These are phyloP conservation scores for Diaporthe destruens DNA, from an alignment of 2,329 filamentous ascomycete genomes.

Conservation along the genomic window DNA sequence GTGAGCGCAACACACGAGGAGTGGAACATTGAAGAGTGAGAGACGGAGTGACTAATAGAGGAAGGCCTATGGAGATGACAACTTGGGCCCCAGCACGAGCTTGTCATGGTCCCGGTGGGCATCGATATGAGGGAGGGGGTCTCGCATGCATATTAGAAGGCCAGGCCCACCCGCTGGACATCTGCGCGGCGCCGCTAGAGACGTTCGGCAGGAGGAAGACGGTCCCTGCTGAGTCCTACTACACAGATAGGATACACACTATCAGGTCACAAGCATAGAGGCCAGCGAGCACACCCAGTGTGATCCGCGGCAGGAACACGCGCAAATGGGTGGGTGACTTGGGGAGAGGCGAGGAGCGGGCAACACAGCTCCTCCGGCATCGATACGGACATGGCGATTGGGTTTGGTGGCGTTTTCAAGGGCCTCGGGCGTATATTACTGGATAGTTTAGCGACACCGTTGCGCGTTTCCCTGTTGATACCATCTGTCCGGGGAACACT, in stretches of 20 bases:
- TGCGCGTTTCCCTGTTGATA: constrained; percentile 11
- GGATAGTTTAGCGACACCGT: neutral
- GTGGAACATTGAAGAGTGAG: neutral
- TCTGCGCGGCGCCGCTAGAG: neutral
- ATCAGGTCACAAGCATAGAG: neutral
- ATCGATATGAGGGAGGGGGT: neutral
- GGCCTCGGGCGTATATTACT: neutral
- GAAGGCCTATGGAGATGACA: neutral
- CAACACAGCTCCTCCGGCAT: neutral
- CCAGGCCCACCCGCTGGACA: constrained; percentile 17
- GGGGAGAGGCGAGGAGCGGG: too few species aligned
- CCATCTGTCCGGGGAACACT: neutral
- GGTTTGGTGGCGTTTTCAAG: neutral
- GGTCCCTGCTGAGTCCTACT: neutral
- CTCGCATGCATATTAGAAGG: constrained; percentile 24
- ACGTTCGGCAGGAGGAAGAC: neutral
- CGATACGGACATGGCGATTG: neutral
- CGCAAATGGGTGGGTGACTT: neutral
- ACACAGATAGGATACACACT: neutral
- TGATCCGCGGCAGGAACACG: neutral
- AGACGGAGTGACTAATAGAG: neutral
- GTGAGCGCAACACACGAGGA: neutral
- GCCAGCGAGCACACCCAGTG: neutral
- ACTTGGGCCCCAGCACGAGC: neutral
- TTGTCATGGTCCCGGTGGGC: neutral